Base-by-base conservation (phyloP, 163 green algal species). In the Scenedesmus sp. region DNA sequence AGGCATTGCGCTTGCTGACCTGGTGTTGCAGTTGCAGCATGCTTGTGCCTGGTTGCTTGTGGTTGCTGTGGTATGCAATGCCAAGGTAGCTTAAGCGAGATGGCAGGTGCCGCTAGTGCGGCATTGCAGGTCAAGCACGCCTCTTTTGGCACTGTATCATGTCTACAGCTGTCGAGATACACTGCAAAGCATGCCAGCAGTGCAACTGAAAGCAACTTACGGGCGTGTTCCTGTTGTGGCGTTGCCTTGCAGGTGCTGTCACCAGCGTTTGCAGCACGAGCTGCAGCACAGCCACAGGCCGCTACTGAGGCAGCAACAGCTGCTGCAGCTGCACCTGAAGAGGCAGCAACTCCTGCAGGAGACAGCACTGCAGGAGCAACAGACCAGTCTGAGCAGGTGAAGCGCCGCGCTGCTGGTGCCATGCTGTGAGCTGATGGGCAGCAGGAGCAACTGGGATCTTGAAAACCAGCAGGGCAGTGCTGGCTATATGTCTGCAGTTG, bases 181-280 rank as follows among this genome's bases (percentile, higher is more conserved):
- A 16, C 2, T 42, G 12, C 16, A 53, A 56, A 81, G 33, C 35
- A 42, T 82, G 76, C 24, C 22, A 10, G 40, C 42, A 40, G 4
- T 40, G 40, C 1, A 20, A 6, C 2, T 6, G 37, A 22, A 59
- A 40, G 73, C 20, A 24, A 24, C 6, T 76, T 9, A 35, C 59
- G 30, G 37, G 16, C 6, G 65, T 40, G 42, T 20, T 51, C 22
- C 12, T 40, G 42, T 44, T 43, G n/a, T 22, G 9, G 12, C 30
- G 40, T 46, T 4, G 35, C 43, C 9, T 40, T 30, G 42, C 88
- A 92, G 88, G 81, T 92, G 51, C 68, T 92, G 26, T 89, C 81
- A 59, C 88, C 88, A 33, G 61, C 80, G 42, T 92, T 87, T 85
- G 88, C 88, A 65, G 68, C 46, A 12, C 40, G 46, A 37, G 61